Percentiles rank a stretch among this genome's conserved stretches.
phyloP scores from a whole-genome alignment of 306 rosid genomes.

The Prosopis cineraria region DNA sequence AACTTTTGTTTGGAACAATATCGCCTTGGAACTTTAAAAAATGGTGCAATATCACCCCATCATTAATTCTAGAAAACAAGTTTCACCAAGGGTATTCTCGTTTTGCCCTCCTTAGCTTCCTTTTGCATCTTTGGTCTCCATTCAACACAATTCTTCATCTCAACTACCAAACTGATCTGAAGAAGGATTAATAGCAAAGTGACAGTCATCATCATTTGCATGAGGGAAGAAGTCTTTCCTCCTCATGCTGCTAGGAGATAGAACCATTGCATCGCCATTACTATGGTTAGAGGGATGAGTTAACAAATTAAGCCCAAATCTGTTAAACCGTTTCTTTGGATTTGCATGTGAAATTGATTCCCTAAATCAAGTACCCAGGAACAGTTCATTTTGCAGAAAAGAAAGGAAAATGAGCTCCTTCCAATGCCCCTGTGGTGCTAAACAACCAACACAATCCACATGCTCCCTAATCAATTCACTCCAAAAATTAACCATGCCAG shows the following conservation, averaged over 20 bases:
- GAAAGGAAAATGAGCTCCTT: constrained; percentile 85
- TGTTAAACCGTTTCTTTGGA: constrained; percentile 56
- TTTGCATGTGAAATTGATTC: constrained; percentile 37
- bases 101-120: too few species aligned
- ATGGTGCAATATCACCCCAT: too few species aligned
- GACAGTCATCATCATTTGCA: constrained; percentile 50
- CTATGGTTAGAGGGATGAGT: constrained; percentile 50
- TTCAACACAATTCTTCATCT: too few species aligned
- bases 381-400: too few species aligned
- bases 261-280: constrained; percentile 46
- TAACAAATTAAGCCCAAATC: constrained; percentile 58
- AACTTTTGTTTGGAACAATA: too few species aligned
- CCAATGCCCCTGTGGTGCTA: too few species aligned
- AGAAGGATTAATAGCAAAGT: constrained; percentile 42
- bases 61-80: too few species aligned
- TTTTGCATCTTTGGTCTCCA: too few species aligned
- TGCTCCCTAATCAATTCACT: constrained; percentile 55
- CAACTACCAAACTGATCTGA: too few species aligned
- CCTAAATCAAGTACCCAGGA: too few species aligned
- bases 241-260: constrained; percentile 46
- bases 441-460: constrained; percentile 98
- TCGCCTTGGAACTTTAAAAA: too few species aligned
- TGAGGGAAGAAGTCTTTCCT: constrained; percentile 57
- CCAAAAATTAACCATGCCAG: neutral
- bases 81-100: too few species aligned